Percentiles rank a stretch among this genome's conserved stretches.
These are phyloP conservation scores for Anaeramoeba flamelloides DNA, from an alignment of 78 protist species.

Conservation along the genomic window DNA sequence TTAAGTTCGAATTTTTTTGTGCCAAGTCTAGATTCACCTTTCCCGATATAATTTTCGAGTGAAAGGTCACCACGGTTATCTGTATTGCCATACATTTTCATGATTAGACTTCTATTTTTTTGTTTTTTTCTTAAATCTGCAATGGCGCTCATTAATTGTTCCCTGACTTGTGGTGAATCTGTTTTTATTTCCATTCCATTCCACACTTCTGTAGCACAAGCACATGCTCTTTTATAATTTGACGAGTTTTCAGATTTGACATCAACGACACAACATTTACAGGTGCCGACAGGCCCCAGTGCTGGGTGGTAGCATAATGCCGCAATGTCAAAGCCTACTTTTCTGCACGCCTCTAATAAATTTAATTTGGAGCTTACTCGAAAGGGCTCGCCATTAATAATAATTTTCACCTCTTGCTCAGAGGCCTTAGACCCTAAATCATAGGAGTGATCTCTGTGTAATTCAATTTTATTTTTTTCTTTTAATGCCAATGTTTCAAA, in stretches of 20 bases:
- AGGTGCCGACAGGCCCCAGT: background rate
- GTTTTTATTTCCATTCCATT: background rate
- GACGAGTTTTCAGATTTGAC: background rate
- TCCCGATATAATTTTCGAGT: no score
- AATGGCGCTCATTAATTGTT: no score
- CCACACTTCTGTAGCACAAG: background rate
- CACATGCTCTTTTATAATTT: background rate
- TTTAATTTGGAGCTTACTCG: background rate
- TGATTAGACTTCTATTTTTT: no score
- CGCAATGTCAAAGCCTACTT: background rate
- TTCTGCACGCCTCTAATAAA: background rate
- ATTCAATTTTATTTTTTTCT: background rate
- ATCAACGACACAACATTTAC: background rate
- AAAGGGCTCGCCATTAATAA: background rate
- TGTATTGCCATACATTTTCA: no score
- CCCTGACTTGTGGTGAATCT: background rate
- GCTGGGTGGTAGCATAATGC: background rate
- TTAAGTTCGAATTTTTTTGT: no score
- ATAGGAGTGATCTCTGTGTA: background rate
- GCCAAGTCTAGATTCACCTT: no score
- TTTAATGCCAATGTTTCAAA: background rate
- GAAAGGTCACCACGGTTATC: no score
- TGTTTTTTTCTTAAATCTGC: no score
- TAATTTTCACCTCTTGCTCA: background rate
- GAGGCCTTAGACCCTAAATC: background rate